Percentiles rank a stretch among this genome's conserved stretches.
Evolutionary conservation across 257 asterid genomes (phyloP).

Genomic region (Anisodus tanguticus): DNA sequence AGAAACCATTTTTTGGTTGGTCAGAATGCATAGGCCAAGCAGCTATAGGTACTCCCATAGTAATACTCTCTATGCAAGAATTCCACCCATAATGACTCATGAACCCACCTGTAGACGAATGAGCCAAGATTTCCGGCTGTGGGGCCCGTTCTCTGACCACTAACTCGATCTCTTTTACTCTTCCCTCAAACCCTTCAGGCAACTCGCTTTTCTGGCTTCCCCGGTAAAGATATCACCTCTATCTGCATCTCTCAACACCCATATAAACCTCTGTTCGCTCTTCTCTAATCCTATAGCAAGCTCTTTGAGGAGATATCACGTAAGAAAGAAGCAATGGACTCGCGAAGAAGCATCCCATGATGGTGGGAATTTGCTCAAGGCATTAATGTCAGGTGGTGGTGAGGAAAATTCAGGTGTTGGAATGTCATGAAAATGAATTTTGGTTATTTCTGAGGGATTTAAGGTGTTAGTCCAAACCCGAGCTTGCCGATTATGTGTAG

Average conservation of each 20-base stretch:
- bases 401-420: not conserved
- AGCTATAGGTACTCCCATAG: not conserved
- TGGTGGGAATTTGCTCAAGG: not conserved
- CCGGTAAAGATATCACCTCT: not conserved
- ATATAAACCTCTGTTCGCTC: not conserved
- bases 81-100: not conserved
- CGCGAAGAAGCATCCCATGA: not conserved
- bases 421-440: not conserved
- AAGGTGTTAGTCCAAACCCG: not conserved
- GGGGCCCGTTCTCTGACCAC: not conserved
- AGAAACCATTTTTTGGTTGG: not conserved
- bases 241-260: not conserved
- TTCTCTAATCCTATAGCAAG: not conserved
- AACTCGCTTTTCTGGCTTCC: not conserved
- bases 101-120: not conserved
- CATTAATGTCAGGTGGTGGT: not conserved
- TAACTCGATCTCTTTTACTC: not conserved
- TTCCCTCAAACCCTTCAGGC: not conserved
- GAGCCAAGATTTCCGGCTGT: not conserved
- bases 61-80: not conserved
- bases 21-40: not conserved
- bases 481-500: not conserved
- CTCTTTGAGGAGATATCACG: not conserved
- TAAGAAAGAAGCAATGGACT: not conserved
- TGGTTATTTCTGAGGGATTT: not conserved